phyloP scores from a whole-genome alignment of 2,329 filamentous ascomycete species.

The Chalara sp. region DNA sequence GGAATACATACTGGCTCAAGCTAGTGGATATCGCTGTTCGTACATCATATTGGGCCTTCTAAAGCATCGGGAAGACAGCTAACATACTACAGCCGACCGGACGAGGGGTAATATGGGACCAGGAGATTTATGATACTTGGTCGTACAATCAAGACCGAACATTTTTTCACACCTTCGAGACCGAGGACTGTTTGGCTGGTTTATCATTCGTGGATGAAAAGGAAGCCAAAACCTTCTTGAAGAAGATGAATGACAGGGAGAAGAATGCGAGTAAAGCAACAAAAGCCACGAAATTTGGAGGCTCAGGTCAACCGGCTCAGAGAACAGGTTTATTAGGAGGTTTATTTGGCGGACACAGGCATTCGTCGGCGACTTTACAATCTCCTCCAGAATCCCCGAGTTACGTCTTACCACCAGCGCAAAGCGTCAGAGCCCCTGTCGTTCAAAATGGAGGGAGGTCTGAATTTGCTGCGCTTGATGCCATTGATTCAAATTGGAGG shows the following conservation, averaged over 20 bases:
- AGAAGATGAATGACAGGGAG: slow-evolving; percentile 94
- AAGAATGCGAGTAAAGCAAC: slow-evolving; percentile 93
- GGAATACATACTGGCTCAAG: slow-evolving; percentile 96
- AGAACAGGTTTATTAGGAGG: slow-evolving; percentile 48
- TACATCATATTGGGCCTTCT: slow-evolving; percentile 14
- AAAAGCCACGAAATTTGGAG: slow-evolving; percentile 66
- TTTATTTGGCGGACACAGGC: slow-evolving; percentile 52
- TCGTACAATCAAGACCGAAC: slow-evolving; percentile 93
- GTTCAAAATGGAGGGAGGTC: slow-evolving; percentile 42
- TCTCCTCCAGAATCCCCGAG: slow-evolving; percentile 52
- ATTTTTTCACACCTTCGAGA: slow-evolving; percentile 96
- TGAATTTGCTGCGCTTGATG: slow-evolving; percentile 56
- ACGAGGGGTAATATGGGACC: slow-evolving; percentile 89
- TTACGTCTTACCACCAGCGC: slow-evolving; percentile 30
- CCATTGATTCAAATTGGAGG: slow-evolving; percentile 58
- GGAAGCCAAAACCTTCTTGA: slow-evolving; percentile 92
- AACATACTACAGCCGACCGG: slow-evolving; percentile 52
- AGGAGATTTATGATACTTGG: slow-evolving; percentile 95
- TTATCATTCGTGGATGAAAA: slow-evolving; percentile 95
- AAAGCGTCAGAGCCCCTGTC: slow-evolving; percentile 34
- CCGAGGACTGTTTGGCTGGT: slow-evolving; percentile 84
- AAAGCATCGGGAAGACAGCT: slow-evolving; percentile 7
- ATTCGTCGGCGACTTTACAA: slow-evolving; percentile 41
- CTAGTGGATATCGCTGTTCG: slow-evolving; percentile 91
- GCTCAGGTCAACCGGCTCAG: slow-evolving; percentile 35